Evolutionary conservation across 495 filamentous ascomycete species (phyloP).

Genomic region (Aspergillus sclerotioniger): DNA sequence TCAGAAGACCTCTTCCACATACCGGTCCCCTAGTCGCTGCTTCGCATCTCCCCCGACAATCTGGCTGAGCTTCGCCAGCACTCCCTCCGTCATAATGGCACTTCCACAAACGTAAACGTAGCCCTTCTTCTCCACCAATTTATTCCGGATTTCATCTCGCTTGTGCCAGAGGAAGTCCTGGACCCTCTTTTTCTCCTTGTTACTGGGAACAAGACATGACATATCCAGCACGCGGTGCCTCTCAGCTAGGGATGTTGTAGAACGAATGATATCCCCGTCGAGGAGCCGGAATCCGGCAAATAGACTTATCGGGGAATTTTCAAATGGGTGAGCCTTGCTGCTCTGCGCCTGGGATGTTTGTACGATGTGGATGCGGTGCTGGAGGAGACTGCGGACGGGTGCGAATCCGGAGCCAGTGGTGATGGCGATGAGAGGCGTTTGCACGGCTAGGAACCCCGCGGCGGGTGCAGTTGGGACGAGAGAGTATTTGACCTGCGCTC

Average conservation of each 20-base stretch:
- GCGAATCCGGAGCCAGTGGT: conserved; percentile 2
- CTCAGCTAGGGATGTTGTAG: neutral
- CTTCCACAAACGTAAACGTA: conserved; percentile 4
- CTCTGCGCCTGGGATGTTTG: neutral
- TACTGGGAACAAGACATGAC: neutral
- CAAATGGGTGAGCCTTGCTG: neutral
- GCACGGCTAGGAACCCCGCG: neutral
- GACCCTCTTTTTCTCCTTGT: conserved; percentile 3
- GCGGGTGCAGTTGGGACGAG: neutral
- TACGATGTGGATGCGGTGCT: neutral
- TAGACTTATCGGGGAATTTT: neutral
- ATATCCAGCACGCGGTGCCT: neutral
- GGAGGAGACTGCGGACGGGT: conserved; percentile 3
- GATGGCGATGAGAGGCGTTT: neutral
- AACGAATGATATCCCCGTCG: neutral
- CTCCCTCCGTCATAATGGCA: neutral
- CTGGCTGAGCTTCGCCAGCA: neutral
- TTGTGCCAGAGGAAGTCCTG: neutral
- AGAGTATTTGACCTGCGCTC: neutral
- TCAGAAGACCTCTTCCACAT: conserved; percentile 7
- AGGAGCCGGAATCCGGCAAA: neutral
- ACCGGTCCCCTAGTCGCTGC: neutral
- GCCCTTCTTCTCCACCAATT: neutral
- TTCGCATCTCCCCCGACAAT: neutral
- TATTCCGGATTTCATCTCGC: neutral